phyloP scores from a whole-genome alignment of 805 yeast species.

The Tetrapisispora pingtungensis region DNA sequence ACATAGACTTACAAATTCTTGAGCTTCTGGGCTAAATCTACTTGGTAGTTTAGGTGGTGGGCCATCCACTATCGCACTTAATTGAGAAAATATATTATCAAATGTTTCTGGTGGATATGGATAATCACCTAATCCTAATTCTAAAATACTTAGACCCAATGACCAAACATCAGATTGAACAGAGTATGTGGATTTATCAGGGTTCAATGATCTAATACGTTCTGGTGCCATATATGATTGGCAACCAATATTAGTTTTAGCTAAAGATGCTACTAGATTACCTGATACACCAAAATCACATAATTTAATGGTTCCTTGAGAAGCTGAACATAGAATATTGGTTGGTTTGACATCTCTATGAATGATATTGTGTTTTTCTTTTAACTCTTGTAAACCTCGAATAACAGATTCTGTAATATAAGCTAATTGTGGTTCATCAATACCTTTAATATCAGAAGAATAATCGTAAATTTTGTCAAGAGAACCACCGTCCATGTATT shows the following conservation, averaged over 20 bases:
- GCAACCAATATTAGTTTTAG: slow-evolving; percentile 93
- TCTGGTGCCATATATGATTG: slow-evolving; percentile 99
- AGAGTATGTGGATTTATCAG: slow-evolving; percentile 72
- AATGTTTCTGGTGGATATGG: slow-evolving; percentile 97
- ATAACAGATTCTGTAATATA: slow-evolving; percentile 72
- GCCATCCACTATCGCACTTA: slow-evolving; percentile 94
- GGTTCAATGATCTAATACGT: slow-evolving; percentile 65
- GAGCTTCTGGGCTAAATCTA: slow-evolving; percentile 62
- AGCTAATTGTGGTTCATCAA: slow-evolving; percentile 73
- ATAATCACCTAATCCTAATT: slow-evolving; percentile 81
- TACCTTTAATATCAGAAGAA: slow-evolving; percentile 38
- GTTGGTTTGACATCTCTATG: slow-evolving; percentile 98
- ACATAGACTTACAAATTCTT: slow-evolving; percentile 67
- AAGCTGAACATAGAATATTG: slow-evolving; percentile 70
- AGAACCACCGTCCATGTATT: slow-evolving; percentile 95
- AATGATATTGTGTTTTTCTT: slow-evolving; percentile 84
- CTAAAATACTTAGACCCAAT: slow-evolving; percentile 74
- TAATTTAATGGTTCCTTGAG: slow-evolving; percentile 72
- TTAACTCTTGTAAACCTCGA: slow-evolving; percentile 69
- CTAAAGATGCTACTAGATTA: slow-evolving; percentile 86
- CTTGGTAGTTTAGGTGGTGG: slow-evolving; percentile 78
- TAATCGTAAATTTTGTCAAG: slow-evolving; percentile 72
- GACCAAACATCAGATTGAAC: slow-evolving; percentile 97
- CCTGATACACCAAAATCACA: slow-evolving; percentile 97
- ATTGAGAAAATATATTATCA: slow-evolving; percentile 81